Evolutionary conservation across 2,329 filamentous ascomycete species (phyloP).

Genomic region (Nigrograna mackinnonii): DNA sequence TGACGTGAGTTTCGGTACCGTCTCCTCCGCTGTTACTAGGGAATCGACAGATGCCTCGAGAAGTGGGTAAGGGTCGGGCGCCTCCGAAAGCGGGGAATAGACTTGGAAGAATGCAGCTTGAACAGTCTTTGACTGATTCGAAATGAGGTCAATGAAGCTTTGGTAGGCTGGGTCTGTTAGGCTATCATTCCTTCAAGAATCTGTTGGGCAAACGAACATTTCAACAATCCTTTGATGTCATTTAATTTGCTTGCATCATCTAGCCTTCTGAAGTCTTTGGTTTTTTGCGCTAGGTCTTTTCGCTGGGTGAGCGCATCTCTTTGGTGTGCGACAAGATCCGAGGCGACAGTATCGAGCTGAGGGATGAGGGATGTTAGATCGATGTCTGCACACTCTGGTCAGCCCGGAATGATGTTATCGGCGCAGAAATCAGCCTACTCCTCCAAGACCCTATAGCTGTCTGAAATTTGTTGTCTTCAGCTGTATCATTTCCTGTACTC

Average conservation of each 20-base stretch:
- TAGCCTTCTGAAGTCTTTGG: constrained; percentile 94
- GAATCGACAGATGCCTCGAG: constrained; percentile 96
- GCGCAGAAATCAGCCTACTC: constrained; percentile 60
- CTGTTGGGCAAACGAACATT: constrained; percentile 60
- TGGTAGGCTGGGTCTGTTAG: constrained; percentile 75
- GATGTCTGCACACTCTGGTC: constrained; percentile 64
- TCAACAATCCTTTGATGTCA: constrained; percentile 88
- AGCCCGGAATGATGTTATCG: constrained; percentile 6
- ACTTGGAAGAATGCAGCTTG: constrained; percentile 91
- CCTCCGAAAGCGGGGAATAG: constrained; percentile 92
- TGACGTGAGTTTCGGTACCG: constrained; percentile 81
- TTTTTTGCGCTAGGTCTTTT: constrained; percentile 98
- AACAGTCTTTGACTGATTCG: constrained; percentile 92
- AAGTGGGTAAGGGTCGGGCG: constrained; percentile 92
- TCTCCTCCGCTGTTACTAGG: constrained; percentile 88
- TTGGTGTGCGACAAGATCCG: constrained; percentile 91
- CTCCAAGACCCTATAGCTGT: constrained; percentile 95
- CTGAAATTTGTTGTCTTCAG: constrained; percentile 88
- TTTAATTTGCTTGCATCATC: constrained; percentile 84
- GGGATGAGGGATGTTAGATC: constrained; percentile 83
- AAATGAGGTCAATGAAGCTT: constrained; percentile 93
- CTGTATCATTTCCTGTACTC: constrained; percentile 7
- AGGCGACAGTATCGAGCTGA: constrained; percentile 88
- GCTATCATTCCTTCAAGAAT: constrained; percentile 2
- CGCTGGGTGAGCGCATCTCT: constrained; percentile 93